Evolutionary conservation across 805 yeast genomes (phyloP), one percentile per base, ranked within the genome.

Genomic region (Middelhovenomyces tepae): DNA sequence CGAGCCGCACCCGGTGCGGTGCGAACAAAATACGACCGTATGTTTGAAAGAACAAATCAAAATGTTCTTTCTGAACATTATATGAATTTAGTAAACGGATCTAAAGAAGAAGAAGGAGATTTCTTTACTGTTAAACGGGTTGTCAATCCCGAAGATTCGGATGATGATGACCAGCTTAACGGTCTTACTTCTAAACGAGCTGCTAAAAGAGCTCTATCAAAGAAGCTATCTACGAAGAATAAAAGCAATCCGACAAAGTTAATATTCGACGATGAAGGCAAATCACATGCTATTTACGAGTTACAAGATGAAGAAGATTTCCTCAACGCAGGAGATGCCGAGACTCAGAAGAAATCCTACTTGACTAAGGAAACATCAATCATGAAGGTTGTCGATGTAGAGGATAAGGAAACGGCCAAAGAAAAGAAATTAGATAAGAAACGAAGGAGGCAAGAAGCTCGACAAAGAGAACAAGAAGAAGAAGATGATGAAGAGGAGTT

Each of bases 41-140:
- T 91, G 94, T 91, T 91, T 59, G 94, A 85, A 55, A 73, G 99
- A 55, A 71, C 82, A 54, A 91, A 91, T 56, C 97, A 91, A 62
- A 80, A 81, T 34, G 93, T 91, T 13, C 65, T 91, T 33, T 79
- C 94, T 31, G 91, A 87, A 47, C 94, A 89, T 54, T 91, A 86
- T 53, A 57, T 76, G 57, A 81, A 75, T 39, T 66, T 91, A 57
- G 77, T 84, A 2, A 72, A 65, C 57, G 42, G 34, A 41, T 57
- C 52, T 9, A 69, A 55, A 3, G 66, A 60, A 1, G 75, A 67
- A 6, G 74, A 61, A 5, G 89, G 71, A 11, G 95, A 79, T 42
- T 89, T 91, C 60, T 69, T 91, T 69, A 59, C 71, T 2, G 75
- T 91, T 18, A 89, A 83, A 54, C 71, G 96, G 38, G 62, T 61